Evolutionary conservation across 352 stramenopile genomes (phyloP).

Genomic region (Globisporangium viniferum): DNA sequence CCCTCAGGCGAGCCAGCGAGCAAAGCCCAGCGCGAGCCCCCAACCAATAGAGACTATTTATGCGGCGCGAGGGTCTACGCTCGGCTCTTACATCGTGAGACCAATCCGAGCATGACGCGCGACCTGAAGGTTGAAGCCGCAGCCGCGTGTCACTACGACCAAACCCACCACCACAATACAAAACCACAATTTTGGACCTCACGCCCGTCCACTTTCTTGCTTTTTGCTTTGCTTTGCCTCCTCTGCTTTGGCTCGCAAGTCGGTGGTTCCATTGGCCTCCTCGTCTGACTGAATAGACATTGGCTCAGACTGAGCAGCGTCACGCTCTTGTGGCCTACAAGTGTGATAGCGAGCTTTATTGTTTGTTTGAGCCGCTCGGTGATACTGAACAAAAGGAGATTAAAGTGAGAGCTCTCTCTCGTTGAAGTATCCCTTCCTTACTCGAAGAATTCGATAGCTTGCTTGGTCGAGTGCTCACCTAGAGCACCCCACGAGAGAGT

Average conservation of each 20-base stretch:
- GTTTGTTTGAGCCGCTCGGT: too few relatives aligned
- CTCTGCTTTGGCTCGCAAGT: neutral
- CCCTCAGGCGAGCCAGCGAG: neutral
- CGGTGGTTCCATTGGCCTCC: neutral
- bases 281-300: too few relatives aligned
- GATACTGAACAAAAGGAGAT: too few relatives aligned
- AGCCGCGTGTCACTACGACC: neutral
- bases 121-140: neutral
- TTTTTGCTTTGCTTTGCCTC: neutral
- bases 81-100: neutral
- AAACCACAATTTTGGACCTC: neutral
- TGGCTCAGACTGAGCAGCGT: too few relatives aligned
- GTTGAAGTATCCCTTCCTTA: too few relatives aligned
- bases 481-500: too few relatives aligned
- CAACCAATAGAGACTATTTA: conserved; percentile 9
- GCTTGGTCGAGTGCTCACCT: too few relatives aligned
- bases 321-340: too few relatives aligned
- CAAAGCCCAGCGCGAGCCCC: neutral
- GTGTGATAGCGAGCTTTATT: too few relatives aligned
- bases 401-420: too few relatives aligned
- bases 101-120: neutral
- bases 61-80: neutral
- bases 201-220: neutral
- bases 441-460: too few relatives aligned
- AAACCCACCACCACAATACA: neutral